Evolutionary conservation across 495 filamentous ascomycete species (phyloP), one percentile per base, ranked within the genome.

Genomic region (Extremus antarcticus): DNA sequence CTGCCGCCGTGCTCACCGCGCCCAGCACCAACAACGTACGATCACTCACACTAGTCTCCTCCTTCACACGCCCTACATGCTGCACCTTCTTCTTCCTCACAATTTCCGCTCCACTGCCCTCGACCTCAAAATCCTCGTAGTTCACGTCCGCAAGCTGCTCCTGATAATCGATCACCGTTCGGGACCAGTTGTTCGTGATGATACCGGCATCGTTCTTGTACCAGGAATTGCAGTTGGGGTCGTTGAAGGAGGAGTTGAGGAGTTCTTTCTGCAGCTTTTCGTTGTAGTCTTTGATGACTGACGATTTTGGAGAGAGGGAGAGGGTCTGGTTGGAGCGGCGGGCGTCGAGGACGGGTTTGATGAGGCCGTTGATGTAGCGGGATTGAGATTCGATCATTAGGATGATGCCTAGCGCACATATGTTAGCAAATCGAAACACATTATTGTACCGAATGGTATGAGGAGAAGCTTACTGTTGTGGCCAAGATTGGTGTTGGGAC

Each of bases 371-470:
- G 54, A 81, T 65, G 56, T 79, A 82, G 1, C 70, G 65, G 7
- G 70, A 71, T 58, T 82, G 77, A 0, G 76, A 73, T 60, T 83
- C 80, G 54, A 81, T 81, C 77, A 80, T 81, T 25, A 81, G 66
- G 35, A 80, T 75, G 47, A 82, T 78, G 47, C 70, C 75, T 79
- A 21, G 8, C 4, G n/a, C 7, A n/a, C 17, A n/a, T 45, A 45
- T 8, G n/a, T 17, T 13, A 35, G 29, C 13, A 35, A 4, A 35
- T n/a, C n/a, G n/a, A n/a, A n/a, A n/a, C n/a, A n/a, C n/a, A 40
- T n/a, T 40, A 40, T 40, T 58, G 38, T 58, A n/a, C n/a, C n/a
- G n/a, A n/a, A n/a, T n/a, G n/a, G n/a, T n/a, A n/a, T n/a, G n/a
- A n/a, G n/a, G n/a, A n/a, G n/a, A n/a, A 13, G 29, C 29, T 35